Evolutionary conservation across 139 green algal genomes (phyloP), one percentile per base, ranked within the genome.

Genomic region (Micractinium sp.): DNA sequence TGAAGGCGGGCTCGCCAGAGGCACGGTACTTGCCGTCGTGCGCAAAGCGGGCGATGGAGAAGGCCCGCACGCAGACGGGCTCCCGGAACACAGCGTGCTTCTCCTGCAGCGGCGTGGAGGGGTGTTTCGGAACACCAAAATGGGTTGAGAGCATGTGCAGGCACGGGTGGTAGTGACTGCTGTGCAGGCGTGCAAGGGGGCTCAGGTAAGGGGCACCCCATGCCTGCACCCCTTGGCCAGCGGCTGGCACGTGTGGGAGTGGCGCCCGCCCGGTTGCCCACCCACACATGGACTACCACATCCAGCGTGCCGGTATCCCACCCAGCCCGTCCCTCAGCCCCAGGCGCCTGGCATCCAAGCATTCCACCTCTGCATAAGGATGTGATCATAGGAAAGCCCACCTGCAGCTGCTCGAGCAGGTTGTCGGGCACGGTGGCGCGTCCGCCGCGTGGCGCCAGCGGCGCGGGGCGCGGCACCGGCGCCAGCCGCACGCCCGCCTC

Each of bases 1-100:
- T 66, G n/a, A 97, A 92, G 53, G 92, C 29, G 25, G 90, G 81
- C 33, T 94, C 92, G 15, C 93, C 92, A n/a, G 92, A 89, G 79
- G 92, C 93, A 20, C 93, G 88, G 29, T 82, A 56, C 84, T 94
- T 85, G 39, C 93, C 92, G 5, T 90, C 86, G 69, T 97, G 92
- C 19, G 93, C 90, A 33, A 78, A 47, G 12, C 81, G 80, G 20
- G 90, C 69, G 33, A 92, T 88, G 73, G 75, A 69, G 56, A 92
- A 92, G 66, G 90, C 90, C 20, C 81, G 86, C 27, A 88, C 86
- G 80, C 90, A 89, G 22, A 91, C 69, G 22, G 86, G 69, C 47
- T 92, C 90, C 1, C 27, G 33, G 63, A 91, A 92, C 29, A 92
- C 90, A 39, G 63, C 35, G 63, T 89, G 87, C 74, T 66, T 39